Evolutionary conservation across 129 eudicot species (phyloP).

Genomic region (Solidago caesia): DNA sequence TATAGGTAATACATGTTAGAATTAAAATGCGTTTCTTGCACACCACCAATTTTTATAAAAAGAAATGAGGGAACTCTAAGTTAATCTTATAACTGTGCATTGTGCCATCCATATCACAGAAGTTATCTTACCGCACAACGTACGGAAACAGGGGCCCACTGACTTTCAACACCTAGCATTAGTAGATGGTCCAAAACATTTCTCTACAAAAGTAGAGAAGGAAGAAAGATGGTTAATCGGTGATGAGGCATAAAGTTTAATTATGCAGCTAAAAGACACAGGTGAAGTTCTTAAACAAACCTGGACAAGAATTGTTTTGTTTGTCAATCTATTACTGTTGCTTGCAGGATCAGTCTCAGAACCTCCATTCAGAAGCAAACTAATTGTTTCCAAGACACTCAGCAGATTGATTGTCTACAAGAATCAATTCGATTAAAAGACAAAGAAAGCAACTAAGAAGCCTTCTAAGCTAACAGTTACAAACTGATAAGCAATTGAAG

Average conservation of each 20-base stretch:
- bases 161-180: constrained; percentile 96
- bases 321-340: constrained; percentile 62
- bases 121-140: constrained; percentile 77
- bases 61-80: not conserved
- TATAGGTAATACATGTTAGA: constrained; percentile 20
- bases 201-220: constrained; percentile 47
- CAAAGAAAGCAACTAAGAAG: constrained; percentile 18
- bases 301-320: constrained; percentile 89
- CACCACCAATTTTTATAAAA: not conserved
- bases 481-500: constrained; percentile 15
- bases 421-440: constrained; percentile 35
- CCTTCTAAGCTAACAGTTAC: constrained; percentile 6
- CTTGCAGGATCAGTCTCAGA: constrained; percentile 62
- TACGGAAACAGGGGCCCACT: constrained; percentile 91
- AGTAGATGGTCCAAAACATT: constrained; percentile 74
- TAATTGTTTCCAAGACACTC: constrained; percentile 79
- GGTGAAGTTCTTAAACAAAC: constrained; percentile 40
- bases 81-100: not conserved
- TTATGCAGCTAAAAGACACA: not conserved
- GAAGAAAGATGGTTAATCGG: not conserved
- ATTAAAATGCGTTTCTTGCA: not conserved
- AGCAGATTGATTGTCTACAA: constrained; percentile 92
- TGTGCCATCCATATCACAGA: not conserved
- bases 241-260: constrained; percentile 4
- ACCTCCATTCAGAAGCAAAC: constrained; percentile 61